A percentile compares a stretch with the other conserved stretches of the same genome.
phyloP scores from a whole-genome alignment of 257 asterid species.

The Cinchona pubescens region DNA sequence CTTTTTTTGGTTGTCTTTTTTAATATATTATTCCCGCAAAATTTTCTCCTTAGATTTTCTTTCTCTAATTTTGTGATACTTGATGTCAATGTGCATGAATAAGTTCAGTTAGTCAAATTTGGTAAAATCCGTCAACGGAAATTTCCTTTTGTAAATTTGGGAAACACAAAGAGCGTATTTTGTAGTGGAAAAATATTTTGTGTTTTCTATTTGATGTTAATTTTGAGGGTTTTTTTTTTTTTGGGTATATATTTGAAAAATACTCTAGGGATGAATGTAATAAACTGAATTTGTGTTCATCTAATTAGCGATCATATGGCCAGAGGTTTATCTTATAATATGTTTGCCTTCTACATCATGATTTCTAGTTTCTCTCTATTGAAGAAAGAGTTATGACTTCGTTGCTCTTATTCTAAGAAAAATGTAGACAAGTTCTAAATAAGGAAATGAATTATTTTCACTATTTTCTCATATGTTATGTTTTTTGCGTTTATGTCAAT shows the following conservation, averaged over 20 bases:
- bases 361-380: not conserved
- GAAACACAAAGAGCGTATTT: not conserved
- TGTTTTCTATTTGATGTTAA: not conserved
- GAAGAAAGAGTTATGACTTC: not conserved
- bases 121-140: not conserved
- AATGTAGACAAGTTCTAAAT: not conserved
- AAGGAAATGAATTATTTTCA: not conserved
- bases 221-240: not conserved
- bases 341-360: not conserved
- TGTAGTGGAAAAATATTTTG: not conserved
- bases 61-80: not conserved
- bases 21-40: not conserved
- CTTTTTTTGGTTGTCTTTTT: not conserved
- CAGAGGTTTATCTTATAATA: not conserved
- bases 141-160: not conserved
- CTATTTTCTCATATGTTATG: not conserved
- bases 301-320: not conserved
- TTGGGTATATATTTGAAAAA: not conserved
- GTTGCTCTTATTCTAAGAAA: not conserved
- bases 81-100: not conserved
- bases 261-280: not conserved
- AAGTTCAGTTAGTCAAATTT: not conserved
- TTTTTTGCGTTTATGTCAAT: not conserved
- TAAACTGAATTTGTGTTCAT: not conserved
- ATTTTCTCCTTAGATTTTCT: not conserved